A percentile compares a stretch with the other conserved stretches of the same genome.
These are phyloP conservation scores for Tulasnella sp. DNA, from an alignment of 768 basidiomycete species.

Conservation along the genomic window DNA sequence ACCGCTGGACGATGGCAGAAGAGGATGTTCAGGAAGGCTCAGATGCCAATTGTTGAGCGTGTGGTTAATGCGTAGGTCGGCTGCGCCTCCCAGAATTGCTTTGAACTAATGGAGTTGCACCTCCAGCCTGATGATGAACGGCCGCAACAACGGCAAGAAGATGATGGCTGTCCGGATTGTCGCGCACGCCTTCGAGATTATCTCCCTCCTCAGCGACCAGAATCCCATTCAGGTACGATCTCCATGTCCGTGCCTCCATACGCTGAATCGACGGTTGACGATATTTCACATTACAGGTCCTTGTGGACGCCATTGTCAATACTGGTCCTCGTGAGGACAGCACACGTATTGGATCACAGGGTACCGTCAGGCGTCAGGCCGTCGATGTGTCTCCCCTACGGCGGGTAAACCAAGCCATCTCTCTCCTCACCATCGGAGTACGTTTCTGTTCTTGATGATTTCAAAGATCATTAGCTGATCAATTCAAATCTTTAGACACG, in stretches of 20 bases:
- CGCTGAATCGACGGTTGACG: neutral
- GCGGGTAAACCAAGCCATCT: conserved; percentile 93
- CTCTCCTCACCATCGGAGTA: conserved; percentile 93
- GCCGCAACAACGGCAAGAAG: conserved; percentile 99
- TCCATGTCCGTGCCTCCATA: neutral
- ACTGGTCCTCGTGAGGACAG: conserved; percentile 99
- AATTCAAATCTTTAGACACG: conserved; percentile 56
- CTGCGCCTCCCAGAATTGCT: neutral
- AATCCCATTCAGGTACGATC: conserved; percentile 90
- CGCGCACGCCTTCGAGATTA: conserved; percentile 98
- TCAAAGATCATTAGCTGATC: conserved; percentile 1
- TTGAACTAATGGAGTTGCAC: neutral
- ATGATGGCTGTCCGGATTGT: conserved; percentile 98
- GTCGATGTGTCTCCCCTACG: conserved; percentile 98
- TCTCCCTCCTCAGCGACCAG: conserved; percentile 99
- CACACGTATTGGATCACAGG: conserved; percentile 98
- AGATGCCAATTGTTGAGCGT: conserved; percentile 99
- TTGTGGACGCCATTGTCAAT: conserved; percentile 98
- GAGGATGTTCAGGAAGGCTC: conserved; percentile 99
- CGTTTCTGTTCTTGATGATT: conserved; percentile 27
- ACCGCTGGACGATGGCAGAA: conserved; percentile 98
- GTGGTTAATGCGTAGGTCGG: conserved; percentile 81
- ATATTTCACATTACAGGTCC: conserved; percentile 41
- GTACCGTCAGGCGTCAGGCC: conserved; percentile 98
- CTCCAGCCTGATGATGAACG: conserved; percentile 97